These are phyloP conservation scores for Backusella psychrophila DNA, from an alignment of 192 early-diverging fungal species.

Conservation along the genomic window DNA sequence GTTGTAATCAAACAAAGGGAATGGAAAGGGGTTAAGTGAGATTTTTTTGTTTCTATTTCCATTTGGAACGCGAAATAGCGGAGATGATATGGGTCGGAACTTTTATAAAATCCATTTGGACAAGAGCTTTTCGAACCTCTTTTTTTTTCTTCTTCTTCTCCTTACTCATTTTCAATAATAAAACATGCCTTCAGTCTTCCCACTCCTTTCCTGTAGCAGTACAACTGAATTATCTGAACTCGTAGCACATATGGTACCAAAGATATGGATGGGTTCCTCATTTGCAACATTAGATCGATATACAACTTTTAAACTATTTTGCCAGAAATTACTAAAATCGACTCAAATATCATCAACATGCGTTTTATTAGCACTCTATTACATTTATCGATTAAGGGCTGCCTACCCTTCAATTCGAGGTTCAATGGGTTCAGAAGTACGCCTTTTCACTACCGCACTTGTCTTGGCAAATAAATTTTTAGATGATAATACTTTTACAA, in stretches of 20 bases:
- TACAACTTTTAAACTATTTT: conserved; percentile 45
- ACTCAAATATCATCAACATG: conserved; percentile 63
- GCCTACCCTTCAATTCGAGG: conserved; percentile 57
- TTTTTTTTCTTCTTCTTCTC: neutral
- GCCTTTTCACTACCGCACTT: conserved; percentile 79
- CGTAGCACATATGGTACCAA: conserved; percentile 32
- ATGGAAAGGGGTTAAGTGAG: neutral
- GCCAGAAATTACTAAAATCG: conserved; percentile 50
- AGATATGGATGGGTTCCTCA: conserved; percentile 27
- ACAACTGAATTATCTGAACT: conserved; percentile 32
- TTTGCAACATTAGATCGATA: neutral
- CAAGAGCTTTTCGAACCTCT: neutral
- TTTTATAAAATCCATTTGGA: neutral
- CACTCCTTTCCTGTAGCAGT: neutral
- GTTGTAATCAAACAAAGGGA: conserved; percentile 9
- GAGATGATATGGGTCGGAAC: conserved; percentile 4
- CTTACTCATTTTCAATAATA: neutral
- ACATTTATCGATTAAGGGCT: conserved; percentile 57
- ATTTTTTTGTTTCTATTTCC: conserved; percentile 2
- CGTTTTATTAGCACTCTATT: conserved; percentile 59
- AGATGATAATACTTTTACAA: conserved; percentile 90
- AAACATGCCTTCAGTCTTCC: neutral
- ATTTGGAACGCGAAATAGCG: conserved; percentile 8
- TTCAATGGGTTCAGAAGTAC: conserved; percentile 75
- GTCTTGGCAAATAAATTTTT: conserved; percentile 85